Evolutionary conservation across 148 eudicot genomes (phyloP).

Genomic region (Silene uniflora): DNA sequence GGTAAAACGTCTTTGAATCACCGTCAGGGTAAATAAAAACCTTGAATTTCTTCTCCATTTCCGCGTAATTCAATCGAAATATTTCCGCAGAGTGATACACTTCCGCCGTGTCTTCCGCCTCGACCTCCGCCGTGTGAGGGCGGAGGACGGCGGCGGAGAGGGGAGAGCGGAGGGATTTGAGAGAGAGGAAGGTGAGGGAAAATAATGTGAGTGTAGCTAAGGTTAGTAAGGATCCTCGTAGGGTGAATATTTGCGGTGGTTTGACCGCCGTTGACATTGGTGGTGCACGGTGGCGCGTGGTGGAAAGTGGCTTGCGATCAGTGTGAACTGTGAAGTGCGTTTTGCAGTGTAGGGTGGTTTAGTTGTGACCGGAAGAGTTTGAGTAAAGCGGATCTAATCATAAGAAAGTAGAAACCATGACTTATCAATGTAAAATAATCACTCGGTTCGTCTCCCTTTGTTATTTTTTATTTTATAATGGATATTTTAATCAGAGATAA

Average conservation of each 20-base stretch:
- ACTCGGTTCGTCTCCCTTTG: too few relatives aligned
- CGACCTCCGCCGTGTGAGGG: constrained; percentile 14
- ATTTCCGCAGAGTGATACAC: constrained; percentile 63
- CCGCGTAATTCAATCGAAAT: constrained; percentile 57
- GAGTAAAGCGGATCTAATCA: too few relatives aligned
- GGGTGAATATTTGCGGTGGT: constrained; percentile 33
- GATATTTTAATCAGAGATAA: too few relatives aligned
- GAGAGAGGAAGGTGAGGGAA: constrained; percentile 63
- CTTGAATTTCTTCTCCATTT: constrained; percentile 80
- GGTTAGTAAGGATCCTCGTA: constrained; percentile 59
- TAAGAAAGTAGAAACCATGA: too few relatives aligned
- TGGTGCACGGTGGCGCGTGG: constrained; percentile 19
- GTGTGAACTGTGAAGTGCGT: too few relatives aligned
- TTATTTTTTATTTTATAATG: too few relatives aligned
- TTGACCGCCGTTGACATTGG: constrained; percentile 36
- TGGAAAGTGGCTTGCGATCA: not conserved
- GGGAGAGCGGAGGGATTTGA: constrained; percentile 49
- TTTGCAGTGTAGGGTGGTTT: too few relatives aligned
- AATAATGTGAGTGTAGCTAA: constrained; percentile 55
- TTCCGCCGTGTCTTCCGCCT: constrained; percentile 25
- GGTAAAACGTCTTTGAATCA: constrained; percentile 73
- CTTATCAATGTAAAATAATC: too few relatives aligned
- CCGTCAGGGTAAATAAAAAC: constrained; percentile 83
- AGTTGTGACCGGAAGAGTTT: too few relatives aligned
- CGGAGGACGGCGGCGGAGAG: constrained; percentile 30